Percentiles rank a stretch among this genome's conserved stretches.
phyloP scores from a whole-genome alignment of 495 filamentous ascomycete genomes.

The Apodospora peruviana region DNA sequence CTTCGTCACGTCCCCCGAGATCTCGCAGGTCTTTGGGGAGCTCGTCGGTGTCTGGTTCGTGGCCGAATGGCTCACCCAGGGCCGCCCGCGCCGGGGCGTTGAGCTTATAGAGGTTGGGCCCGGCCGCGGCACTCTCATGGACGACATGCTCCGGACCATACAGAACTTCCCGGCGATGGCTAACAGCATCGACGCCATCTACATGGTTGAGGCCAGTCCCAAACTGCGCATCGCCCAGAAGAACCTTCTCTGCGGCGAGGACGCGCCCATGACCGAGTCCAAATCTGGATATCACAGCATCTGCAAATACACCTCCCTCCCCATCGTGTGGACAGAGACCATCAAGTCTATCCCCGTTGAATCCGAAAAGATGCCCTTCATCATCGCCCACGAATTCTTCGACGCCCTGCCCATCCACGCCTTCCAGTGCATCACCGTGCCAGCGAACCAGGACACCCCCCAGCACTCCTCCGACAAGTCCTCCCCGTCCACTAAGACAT shows the following conservation, averaged over 20 bases:
- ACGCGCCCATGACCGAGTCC: conserved; percentile 58
- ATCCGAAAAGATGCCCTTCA: conserved; percentile 72
- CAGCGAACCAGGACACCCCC: conserved; percentile 37
- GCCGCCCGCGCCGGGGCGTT: conserved; percentile 60
- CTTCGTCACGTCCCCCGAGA: conserved; percentile 95
- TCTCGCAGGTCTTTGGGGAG: conserved; percentile 95
- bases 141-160: conserved; percentile 90
- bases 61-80: conserved; percentile 92
- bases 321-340: conserved; percentile 87
- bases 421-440: conserved; percentile 65
- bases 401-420: conserved; percentile 97
- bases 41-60: conserved; percentile 90
- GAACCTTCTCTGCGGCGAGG: conserved; percentile 73
- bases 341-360: conserved; percentile 71
- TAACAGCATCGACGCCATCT: conserved; percentile 73
- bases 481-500: conserved; percentile 39
- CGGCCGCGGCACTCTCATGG: conserved; percentile 93
- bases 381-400: conserved; percentile 97
- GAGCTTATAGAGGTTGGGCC: conserved; percentile 92
- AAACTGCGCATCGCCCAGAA: conserved; percentile 71
- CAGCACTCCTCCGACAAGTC: conserved; percentile 35
- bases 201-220: conserved; percentile 84
- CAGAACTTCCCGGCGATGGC: conserved; percentile 73
- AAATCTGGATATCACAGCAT: conserved; percentile 70
- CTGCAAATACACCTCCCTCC: conserved; percentile 66